Base-by-base conservation (phyloP, 148 eudicot species). In the Rhododendron ferrugineum region DNA sequence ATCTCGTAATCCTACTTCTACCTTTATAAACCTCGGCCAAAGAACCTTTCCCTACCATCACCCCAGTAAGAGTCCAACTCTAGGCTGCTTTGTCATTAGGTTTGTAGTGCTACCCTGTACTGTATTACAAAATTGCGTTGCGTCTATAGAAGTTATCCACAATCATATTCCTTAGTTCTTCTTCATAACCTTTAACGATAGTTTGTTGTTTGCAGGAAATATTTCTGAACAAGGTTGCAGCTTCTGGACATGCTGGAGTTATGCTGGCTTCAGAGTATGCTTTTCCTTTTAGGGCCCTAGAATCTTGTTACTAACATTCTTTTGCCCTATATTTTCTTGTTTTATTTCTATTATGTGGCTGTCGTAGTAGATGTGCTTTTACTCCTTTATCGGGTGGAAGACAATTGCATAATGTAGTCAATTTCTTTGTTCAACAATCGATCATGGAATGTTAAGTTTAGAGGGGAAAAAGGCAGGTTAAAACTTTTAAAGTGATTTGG, bases 141-240 rank as follows among this genome's bases (percentile, higher is more conserved):
- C 1, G 20, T 52, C 56, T 52, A 14, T 13, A 52, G 15, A 52
- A 52, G 3, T 3, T 52, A 52, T 0, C 82, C 34, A 11, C 66
- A 7, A 0, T 32, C 22, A 11, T 10, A 7, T 79, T 28, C 49
- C 46, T 44, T 23, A 8, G 32, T 46, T 46, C 18, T 79, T 16
- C 11, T 37, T 42, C 8, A 4, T 79, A 78, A n/a, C 20, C 28
- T 22, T 70, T 47, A 74, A 78, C 66, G 4, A 22, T 26, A 64
- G 14, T 47, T 44, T 81, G n/a, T 1, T 78, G 16, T 47, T 68
- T n/a, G 66, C 92, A 96, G 99, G 99, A 93, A 76, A 74, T 96
- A 47, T 87, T 94, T 87, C 18, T 93, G 94, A 90, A 91, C 75
- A 94, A 93, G 91, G 93, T 88, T 88, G 92, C 89, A 58, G 87